phyloP scores from a whole-genome alignment of 371 early-diverging fungal genomes.

The Mucor irregularis region DNA sequence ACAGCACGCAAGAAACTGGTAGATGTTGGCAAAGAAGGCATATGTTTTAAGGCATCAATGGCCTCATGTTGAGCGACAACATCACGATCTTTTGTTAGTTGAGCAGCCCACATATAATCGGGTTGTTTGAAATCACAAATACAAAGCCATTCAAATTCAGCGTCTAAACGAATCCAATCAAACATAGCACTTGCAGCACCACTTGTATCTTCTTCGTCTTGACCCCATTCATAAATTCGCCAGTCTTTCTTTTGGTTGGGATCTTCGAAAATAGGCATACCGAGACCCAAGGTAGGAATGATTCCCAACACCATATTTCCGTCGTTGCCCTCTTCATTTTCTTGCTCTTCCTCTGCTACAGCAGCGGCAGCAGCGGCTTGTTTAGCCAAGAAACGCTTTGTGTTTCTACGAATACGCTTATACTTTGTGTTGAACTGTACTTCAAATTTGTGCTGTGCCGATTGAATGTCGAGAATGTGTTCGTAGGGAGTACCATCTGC shows the following conservation, averaged over 20 bases:
- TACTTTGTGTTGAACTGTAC: conserved; percentile 96
- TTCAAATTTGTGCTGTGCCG: conserved; percentile 74
- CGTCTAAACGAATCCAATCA: conserved; percentile 97
- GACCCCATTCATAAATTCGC: conserved; percentile 82
- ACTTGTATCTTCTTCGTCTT: conserved; percentile 71
- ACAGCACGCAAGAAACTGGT: conserved; percentile 78
- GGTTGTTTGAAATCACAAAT: conserved; percentile 88
- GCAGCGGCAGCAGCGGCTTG: conserved; percentile 81
- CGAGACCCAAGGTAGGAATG: conserved; percentile 58
- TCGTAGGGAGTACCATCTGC: conserved; percentile 94
- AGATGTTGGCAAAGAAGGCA: conserved; percentile 71
- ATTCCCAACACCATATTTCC: conserved; percentile 43
- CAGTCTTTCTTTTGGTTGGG: conserved; percentile 72
- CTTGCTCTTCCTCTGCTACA: conserved; percentile 65
- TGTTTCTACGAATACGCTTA: conserved; percentile 88
- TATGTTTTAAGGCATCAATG: conserved; percentile 61
- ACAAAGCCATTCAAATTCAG: conserved; percentile 94
- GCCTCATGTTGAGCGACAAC: conserved; percentile 97
- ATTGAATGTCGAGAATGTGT: conserved; percentile 87
- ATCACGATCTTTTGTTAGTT: conserved; percentile 91
- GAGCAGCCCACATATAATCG: conserved; percentile 97
- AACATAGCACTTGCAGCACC: conserved; percentile 78
- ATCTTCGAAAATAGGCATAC: conserved; percentile 74
- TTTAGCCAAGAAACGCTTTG: conserved; percentile 77
- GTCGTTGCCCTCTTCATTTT: conserved; percentile 60